Evolutionary conservation across 495 filamentous ascomycete genomes (phyloP).

Genomic region (Xylaria curta): DNA sequence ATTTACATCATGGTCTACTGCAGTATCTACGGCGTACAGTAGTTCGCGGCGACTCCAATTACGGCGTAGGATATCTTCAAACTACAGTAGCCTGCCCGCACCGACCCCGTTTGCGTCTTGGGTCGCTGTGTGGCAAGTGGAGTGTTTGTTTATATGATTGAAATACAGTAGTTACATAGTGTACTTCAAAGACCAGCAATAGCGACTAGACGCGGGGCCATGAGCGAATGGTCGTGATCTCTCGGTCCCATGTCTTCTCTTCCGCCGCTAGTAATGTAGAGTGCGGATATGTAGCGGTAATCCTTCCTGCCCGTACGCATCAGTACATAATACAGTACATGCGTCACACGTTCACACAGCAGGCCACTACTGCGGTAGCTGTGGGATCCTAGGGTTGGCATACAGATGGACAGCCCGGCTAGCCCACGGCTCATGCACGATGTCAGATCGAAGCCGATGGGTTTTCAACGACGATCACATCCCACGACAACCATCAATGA

Average conservation of each 20-base stretch:
- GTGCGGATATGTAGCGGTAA: constrained; percentile 32
- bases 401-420: constrained; percentile 34
- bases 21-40: neutral
- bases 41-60: constrained; percentile 5
- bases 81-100: neutral
- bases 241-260: constrained; percentile 22
- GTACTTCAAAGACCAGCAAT: neutral
- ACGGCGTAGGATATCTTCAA: neutral
- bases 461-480: constrained; percentile 41
- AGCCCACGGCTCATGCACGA: constrained; percentile 43
- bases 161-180: neutral
- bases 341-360: constrained; percentile 29
- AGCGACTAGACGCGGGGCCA: neutral
- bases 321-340: constrained; percentile 25
- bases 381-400: constrained; percentile 28
- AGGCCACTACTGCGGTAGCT: constrained; percentile 29
- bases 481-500: constrained; percentile 18
- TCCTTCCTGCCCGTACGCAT: constrained; percentile 26
- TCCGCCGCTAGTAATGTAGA: constrained; percentile 33
- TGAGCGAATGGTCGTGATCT: constrained; percentile 3
- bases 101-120: neutral
- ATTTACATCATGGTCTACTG: neutral
- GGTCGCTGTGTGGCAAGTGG: neutral
- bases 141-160: neutral
- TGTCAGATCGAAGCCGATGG: constrained; percentile 42